Base-by-base conservation (phyloP, 192 early-diverging fungal genomes). In the Chytriomyces sp. region DNA sequence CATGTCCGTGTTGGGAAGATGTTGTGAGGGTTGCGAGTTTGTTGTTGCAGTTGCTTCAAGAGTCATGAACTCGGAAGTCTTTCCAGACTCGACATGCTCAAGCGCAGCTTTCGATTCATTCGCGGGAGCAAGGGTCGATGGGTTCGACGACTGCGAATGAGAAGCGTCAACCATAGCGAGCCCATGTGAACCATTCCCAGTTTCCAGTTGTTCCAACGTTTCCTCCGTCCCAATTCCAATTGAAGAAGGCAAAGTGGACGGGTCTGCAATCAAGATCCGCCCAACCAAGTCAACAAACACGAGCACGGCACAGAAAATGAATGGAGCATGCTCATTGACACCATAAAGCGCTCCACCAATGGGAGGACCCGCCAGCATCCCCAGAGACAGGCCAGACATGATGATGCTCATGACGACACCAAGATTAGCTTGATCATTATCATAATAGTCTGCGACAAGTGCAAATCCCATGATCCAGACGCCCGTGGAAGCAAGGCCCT, bases 401-500 rank as follows among this genome's bases (percentile, higher is more conserved):
- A 79, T 74, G 24, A 62, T 64, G 5, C 72, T 50, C 78, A 81
- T 84, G 23, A 81, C 78, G 6, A 61, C 6, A 4, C 83, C 83
- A 18, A 84, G 44, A 24, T 71, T 79, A 3, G 13, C 49, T 7
- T 63, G 47, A 24, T 78, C 71, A 53, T 64, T 50, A 26, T 60
- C 23, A 57, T 70, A 75, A 3, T 26, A 35, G 43, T 82, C 83
- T 0, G 77, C 80, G 46, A 84, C 47, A 45, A 82, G 24, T 18
- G 81, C 67, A n/a, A 84, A 35, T 44, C 83, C 83, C 5, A 84
- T 48, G 2, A 72, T 65, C 77, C 77, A 84, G 5, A 82, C 75
- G 24, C 73, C 72, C 43, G 53, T 72, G 28, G 71, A 69, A 10
- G 80, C 59, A 62, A 76, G 61, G 35, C 79, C 82, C 71, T 67